Evolutionary conservation across 352 stramenopile genomes (phyloP), one percentile per base, ranked within the genome.

Genomic region (Phytophthora ohioensis): DNA sequence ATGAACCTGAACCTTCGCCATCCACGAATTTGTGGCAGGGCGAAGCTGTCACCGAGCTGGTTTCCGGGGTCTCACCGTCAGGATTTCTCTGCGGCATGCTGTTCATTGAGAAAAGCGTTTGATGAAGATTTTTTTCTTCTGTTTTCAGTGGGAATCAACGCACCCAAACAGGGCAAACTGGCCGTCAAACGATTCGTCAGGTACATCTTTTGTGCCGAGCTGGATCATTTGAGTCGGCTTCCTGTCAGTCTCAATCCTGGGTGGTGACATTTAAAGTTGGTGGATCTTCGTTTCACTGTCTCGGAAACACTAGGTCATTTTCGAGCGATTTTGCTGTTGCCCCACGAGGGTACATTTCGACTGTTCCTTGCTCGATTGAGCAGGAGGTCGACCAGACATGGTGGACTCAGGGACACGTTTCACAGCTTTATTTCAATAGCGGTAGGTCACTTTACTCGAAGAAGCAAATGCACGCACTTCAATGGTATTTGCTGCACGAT

Each of bases 41-140:
- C 5, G 57, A 76, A 32, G 64, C 75, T 7, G 76, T 81, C 45
- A 85, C 78, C 7, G 80, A 88, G 60, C 64, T 88, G 13, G 78
- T 88, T 9, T 78, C 80, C 4, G 78, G 80, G 2, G 70, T 88
- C 5, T 82, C 75, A 2, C 56, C 52, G 4, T 79, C 75, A 8
- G 80, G 80, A 15, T 84, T 88, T 52, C 64, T 88, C 12, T 85
- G 77, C 48, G 80, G 80, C 10, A 85, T 88, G 69, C 67, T 88
- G 39, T 80, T 85, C 27, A 81, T 88, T 17, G 80, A 88, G 62
- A 88, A 88, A 65, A 79, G 62, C 9, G 55, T 64, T 48, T 80
- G 57, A 78, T 27, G 31, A 11, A 13, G 31, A 2, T 31, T 49
- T 34, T 32, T 54, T 52, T 10, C 17, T 17, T 17, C 17, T 15